Evolutionary conservation across 2,329 filamentous ascomycete species (phyloP), one percentile per base, ranked within the genome.

Genomic region (Chaetoscypha palmicola): DNA sequence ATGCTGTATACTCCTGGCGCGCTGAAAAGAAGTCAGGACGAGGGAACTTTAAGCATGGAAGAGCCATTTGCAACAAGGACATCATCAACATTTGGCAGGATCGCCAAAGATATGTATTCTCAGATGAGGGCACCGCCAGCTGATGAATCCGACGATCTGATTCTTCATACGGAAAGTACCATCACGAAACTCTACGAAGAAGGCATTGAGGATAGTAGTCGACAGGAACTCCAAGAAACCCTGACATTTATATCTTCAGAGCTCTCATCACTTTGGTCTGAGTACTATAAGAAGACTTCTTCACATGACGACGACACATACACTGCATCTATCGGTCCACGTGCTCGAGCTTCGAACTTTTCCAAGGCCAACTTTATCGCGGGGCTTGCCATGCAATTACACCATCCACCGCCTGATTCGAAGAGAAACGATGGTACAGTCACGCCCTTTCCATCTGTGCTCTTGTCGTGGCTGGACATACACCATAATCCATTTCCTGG

Each of bases 401-500:
- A 90, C 55, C 87, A 95, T 64, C 77, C 80, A 39, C 72, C 74
- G 36, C 57, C 64, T n/a, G 43, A 51, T 10, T 30, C 47, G 9
- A 52, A 45, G 10, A 43, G 49, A 16, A 54, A 52, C 39, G 46
- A 41, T 22, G 42, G 39, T 3, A 53, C 42, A 31, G 34, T 45
- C n/a, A 70, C 71, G 2, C 74, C 86, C 0, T 69, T 94, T 14
- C 87, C 91, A 1, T 81, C 83, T 58, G 75, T 89, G 12, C 68
- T 97, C 11, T 80, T 96, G 49, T 76, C 86, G 56, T 97, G 91
- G 91, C 71, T 94, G 51, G 75, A 86, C 43, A 71, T 73, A 12
- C 77, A 86, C 58, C 87, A 95, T 59, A 79, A 85, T 50, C 74
- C 83, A 20, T 85, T 85, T 55, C 73, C 74, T 2, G 73, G 78